Base-by-base conservation (phyloP, 2,329 filamentous ascomycete genomes). In the Cytospora piceicola region DNA sequence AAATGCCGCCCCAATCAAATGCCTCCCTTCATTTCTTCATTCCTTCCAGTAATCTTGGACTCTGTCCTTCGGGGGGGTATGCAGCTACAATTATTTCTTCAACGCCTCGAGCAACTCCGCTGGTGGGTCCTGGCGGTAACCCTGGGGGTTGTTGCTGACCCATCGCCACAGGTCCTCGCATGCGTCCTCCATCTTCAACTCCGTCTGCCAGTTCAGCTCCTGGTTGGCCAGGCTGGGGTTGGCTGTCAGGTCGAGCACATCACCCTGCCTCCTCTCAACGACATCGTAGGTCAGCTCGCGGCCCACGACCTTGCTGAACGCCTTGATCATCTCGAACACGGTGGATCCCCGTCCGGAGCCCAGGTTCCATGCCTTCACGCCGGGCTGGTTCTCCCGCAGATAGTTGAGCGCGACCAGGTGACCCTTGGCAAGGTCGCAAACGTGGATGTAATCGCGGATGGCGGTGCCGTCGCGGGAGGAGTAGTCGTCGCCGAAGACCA, bases 371-470 rank as follows among this genome's bases (percentile, higher is more conserved):
- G 93, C 94, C 77, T 92, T 91, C 71, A 97, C 91, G 64, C 95
- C 95, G 22, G 95, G 94, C 73, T 93, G 86, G 71, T 94, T 82
- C 70, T 91, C 85, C 72, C 91, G 90, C 59, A 97, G 89, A 81
- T 96, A 92, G 81, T 95, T 93, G 72, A 99, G 89, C 27, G 96
- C 95, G 67, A 92, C 87, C 66, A 97, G 82, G 78, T 97, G 94
- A 68, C 94, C 94, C 69, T 86, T 86, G 55, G 94, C 92, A 29
- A 97, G 88, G 75, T 97, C 94, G 69, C 96, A 85, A 66, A 97
- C 92, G 83, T 97, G 94, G 78, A 99, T 97, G 84, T 99, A 99
- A 81, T 99, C 95, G 72, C 95, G 91, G 77, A 97, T 97, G 69
- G 93, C 92, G 61, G 94, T 97, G 70, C 94, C 94, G 77, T 97